Evolutionary conservation across 139 green algal species (phyloP), one percentile per base, ranked within the genome.

Genomic region (Zygnema cylindricum): DNA sequence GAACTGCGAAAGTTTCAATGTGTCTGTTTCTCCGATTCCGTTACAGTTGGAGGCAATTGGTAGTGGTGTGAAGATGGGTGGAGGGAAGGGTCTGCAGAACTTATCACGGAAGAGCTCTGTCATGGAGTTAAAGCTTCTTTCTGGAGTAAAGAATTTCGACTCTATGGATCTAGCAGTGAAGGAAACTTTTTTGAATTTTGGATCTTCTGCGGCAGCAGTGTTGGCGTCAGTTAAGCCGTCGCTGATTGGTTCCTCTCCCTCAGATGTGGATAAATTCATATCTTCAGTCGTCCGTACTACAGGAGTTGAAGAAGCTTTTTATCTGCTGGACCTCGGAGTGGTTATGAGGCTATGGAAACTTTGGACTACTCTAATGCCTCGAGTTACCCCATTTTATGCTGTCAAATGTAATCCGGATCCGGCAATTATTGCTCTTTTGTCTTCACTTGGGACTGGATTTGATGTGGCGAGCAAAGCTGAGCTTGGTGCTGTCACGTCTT

Each of bases 341-440:
- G 94, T 98, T 16, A 77, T 90, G 55, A 92, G 94, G 23, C 92
- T 96, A 92, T 96, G 94, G 86, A 91, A 94, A 79, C 94, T 94
- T 36, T 98, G 96, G 96, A 81, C 84, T 1, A 92, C 89, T 38
- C 92, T 93, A 2, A 94, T 99, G 93, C 97, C 97, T 1, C 93
- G 96, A 79, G 96, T 99, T 23, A 88, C 92, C 39, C 96, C 97
- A 36, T 97, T 96, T 94, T 99, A 97, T 85, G 96, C 96, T 1
- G 96, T 99, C 76, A 99, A 98, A 95, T 98, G 96, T 95, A 97
- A 98, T 93, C 94, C 94, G 2, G 96, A 99, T 90, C 86, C 91
- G 0, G 95, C 93, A 39, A 89, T 99, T 42, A 88, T 99, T 25
- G 89, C 92, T 23, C 84, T 95, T 55, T 93, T 99, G 23, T 94